Evolutionary conservation across 2,329 filamentous ascomycete species (phyloP), one percentile per base, ranked within the genome.

Genomic region (Triangularia setosa): DNA sequence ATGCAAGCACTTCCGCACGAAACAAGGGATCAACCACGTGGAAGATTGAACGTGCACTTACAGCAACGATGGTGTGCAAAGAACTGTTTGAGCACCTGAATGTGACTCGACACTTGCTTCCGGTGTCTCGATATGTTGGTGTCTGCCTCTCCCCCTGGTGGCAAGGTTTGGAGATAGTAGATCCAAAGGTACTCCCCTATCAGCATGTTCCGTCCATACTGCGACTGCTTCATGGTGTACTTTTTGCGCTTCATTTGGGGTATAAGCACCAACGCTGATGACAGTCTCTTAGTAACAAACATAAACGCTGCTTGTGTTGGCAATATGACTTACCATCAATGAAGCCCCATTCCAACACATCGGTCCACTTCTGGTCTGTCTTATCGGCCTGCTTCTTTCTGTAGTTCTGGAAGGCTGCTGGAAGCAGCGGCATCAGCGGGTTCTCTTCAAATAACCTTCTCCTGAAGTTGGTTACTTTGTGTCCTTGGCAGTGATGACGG

Each of bases 21-120:
- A 55, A 54, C 21, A 57, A 63, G 27, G 61, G 52, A 56, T 53
- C 57, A 63, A 63, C 5, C 40, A 48, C 40, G 40, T 48, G 40
- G 67, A 60, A 21, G 56, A 63, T 62, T 28, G 35, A 59, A 55
- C 58, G 35, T 30, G 33, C 48, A 79, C 86, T 82, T 78, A 89
- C 87, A 89, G 73, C 84, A 86, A 53, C 84, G 82, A 67, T 89
- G 79, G 62, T 84, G 82, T 62, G 82, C 80, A 68, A 90, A 85
- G 73, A 89, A 88, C 60, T 84, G 85, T 77, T 90, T 90, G 62
- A 90, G 77, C 14, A 90, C 87, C 72, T 90, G 87, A 72, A 90
- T 90, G 71, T 90, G 87, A 72, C 87, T 90, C 2, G 87, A 90
- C 4, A 90, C 86, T 71, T 89, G 87, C 74, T 90, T 90, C 63